phyloP scores from a whole-genome alignment of 176 grass and related monocot species.

The Rhipidocladum racemiflorum region DNA sequence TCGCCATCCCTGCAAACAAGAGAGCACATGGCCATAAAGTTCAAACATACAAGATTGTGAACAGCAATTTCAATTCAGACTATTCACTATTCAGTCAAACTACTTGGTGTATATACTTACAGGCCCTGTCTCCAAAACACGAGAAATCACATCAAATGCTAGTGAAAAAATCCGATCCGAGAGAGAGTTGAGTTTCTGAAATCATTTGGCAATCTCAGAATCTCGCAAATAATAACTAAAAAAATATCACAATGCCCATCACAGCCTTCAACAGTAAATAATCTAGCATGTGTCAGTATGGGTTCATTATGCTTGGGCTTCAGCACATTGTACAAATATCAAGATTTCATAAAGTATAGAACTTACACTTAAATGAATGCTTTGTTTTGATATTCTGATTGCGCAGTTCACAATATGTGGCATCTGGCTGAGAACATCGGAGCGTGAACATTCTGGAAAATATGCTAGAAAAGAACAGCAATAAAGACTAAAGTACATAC shows the following conservation, averaged over 20 bases:
- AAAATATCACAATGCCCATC: constrained; percentile 8
- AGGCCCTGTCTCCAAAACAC: constrained; percentile 80
- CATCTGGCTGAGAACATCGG: constrained; percentile 66
- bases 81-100: neutral
- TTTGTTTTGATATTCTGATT: constrained; percentile 77
- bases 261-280: constrained; percentile 14
- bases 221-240: constrained; percentile 31
- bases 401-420: constrained; percentile 56
- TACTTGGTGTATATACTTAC: constrained; percentile 51
- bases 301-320: neutral
- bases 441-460: constrained; percentile 33
- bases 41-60: constrained; percentile 6
- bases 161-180: constrained; percentile 77
- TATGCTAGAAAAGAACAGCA: constrained; percentile 30
- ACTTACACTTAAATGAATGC: constrained; percentile 74
- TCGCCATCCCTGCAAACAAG: constrained; percentile 69
- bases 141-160: constrained; percentile 81
- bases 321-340: constrained; percentile 24
- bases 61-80: neutral
- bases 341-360: constrained; percentile 31
- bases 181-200: constrained; percentile 63
- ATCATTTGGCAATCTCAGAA: constrained; percentile 22
- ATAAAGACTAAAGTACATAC: constrained; percentile 44
- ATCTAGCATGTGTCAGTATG: neutral
- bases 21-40: constrained; percentile 22